Evolutionary conservation across 352 stramenopile species (phyloP).

Genomic region (Blastocystis sp.): DNA sequence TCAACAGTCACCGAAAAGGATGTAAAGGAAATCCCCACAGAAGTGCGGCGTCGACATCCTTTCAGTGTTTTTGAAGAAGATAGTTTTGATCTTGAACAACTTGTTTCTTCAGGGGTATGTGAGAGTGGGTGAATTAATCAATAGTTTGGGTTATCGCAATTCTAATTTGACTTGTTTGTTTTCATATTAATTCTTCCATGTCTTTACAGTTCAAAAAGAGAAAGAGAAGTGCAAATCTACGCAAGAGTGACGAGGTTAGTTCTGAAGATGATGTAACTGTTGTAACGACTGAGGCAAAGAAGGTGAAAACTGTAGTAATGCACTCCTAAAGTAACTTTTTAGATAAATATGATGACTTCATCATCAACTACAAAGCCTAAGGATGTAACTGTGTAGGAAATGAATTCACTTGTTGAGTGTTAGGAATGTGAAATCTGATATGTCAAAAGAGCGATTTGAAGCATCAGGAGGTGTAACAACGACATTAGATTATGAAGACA

Average conservation of each 20-base stretch:
- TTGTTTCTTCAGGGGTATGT: neutral
- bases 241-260: constrained; percentile 42
- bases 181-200: neutral
- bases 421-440: constrained; percentile 64
- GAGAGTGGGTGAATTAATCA: neutral
- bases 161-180: constrained; percentile 20
- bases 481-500: constrained; percentile 60
- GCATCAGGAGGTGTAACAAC: constrained; percentile 45
- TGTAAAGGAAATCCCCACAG: no score
- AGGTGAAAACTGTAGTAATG: neutral
- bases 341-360: constrained; percentile 54
- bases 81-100: neutral
- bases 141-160: constrained; percentile 7
- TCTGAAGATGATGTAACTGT: constrained; percentile 59
- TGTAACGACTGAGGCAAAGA: constrained; percentile 34
- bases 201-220: constrained; percentile 24
- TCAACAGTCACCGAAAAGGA: neutral
- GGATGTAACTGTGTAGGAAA: neutral
- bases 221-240: constrained; percentile 12
- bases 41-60: neutral
- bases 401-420: neutral
- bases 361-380: constrained; percentile 18
- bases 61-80: neutral
- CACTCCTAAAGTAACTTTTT: neutral
- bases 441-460: constrained; percentile 37